Evolutionary conservation across 768 basidiomycete genomes (phyloP), one percentile per base, ranked within the genome.

Genomic region (Psilocybe cubensis): DNA sequence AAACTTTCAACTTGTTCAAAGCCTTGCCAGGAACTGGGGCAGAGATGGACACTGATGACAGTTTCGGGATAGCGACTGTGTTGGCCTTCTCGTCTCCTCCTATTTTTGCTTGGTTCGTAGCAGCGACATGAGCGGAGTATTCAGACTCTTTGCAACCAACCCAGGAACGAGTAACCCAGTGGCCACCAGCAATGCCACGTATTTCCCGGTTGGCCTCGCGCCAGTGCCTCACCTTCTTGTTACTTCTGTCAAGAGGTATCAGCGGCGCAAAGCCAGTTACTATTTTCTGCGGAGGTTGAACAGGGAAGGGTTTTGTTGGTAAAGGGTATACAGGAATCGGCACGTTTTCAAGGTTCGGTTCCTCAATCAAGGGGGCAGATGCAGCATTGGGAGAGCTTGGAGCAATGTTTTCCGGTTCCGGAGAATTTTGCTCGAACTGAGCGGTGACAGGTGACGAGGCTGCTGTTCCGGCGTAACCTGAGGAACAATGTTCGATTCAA

Each of bases 131-230:
- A 23, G 71, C 63, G 6, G 85, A 82, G 56, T 81, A 85, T 48
- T 88, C 82, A 9, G 89, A 91, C 49, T 91, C 89, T 69, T 89
- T 91, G 59, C 86, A 87, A 21, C 91, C 91, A n/a, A 91, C 88
- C 90, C 90, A 93, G n/a, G 88, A 74, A 28, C 81, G 82, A 5
- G 85, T 74, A 62, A 92, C 87, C 91, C 91, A 93, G 38, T 91
- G 83, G 1, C 91, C 91, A 11, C 91, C 91, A 18, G 87, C 91
- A 50, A 93, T 91, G 6, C 91, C 91, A 33, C 89, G 79, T 50
- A 93, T 84, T 72, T 92, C 91, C 40, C 91, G 83, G 55, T 87
- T 81, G 7, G 89, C 90, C 40, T 80, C 66, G 35, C 89, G 83
- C 91, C 91, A 93, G 56, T 82, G 85, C 27, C 91, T 83, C 23